These are phyloP conservation scores for Calonectria leucothoes DNA, from an alignment of 2,329 filamentous ascomycete species.

Conservation along the genomic window DNA sequence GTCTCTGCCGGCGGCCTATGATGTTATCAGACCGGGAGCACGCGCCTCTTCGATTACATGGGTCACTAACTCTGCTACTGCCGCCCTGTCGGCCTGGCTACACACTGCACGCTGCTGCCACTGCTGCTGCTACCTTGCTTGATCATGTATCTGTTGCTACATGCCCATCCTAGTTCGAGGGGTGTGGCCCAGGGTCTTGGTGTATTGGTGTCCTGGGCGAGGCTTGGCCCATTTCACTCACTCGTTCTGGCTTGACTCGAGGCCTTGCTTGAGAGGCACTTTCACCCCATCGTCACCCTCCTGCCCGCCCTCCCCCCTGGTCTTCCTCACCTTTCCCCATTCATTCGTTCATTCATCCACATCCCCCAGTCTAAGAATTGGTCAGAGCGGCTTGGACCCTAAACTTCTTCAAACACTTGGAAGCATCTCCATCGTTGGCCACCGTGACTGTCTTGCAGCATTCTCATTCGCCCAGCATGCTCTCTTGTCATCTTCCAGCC, in stretches of 20 bases:
- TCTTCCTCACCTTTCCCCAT: background rate
- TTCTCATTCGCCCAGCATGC: background rate
- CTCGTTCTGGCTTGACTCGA: background rate
- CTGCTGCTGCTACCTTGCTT: background rate
- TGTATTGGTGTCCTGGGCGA: background rate
- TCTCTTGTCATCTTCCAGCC: background rate
- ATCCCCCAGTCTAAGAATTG: background rate
- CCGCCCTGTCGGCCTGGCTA: background rate
- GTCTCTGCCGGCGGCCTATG: background rate
- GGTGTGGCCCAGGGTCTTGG: background rate
- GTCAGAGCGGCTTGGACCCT: conserved; percentile 3
- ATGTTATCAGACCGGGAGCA: background rate
- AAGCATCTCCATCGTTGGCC: background rate
- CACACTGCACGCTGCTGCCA: background rate
- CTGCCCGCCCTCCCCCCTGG: background rate
- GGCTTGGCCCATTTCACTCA: background rate
- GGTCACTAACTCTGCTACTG: background rate
- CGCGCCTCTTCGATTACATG: background rate
- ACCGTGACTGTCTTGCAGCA: background rate
- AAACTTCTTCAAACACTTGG: background rate
- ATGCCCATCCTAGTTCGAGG: background rate
- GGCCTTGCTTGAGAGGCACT: background rate
- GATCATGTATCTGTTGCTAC: background rate
- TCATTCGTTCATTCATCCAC: background rate
- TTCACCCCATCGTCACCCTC: background rate